phyloP scores from a whole-genome alignment of 176 grass and related monocot species.

The Themeda triandra region DNA sequence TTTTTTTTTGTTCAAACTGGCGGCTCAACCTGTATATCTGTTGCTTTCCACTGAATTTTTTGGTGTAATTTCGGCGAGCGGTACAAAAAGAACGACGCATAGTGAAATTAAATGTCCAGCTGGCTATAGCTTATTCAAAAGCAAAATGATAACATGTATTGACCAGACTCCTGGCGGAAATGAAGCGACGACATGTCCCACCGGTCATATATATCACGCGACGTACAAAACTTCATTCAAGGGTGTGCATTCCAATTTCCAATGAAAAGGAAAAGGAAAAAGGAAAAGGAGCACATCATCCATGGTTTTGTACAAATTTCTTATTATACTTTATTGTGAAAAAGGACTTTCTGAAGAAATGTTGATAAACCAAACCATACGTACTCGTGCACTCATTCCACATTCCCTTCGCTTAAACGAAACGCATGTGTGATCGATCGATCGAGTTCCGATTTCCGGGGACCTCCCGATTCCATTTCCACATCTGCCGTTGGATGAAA shows the following conservation, averaged over 20 bases:
- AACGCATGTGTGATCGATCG: not conserved
- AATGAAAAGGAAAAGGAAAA: not conserved
- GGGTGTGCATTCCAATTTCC: not conserved
- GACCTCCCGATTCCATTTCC: not conserved
- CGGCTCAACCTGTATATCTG: no score
- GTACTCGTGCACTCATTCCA: not conserved
- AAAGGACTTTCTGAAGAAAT: not conserved
- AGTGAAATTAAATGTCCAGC: no score
- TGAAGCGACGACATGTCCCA: not conserved
- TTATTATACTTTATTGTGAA: no score
- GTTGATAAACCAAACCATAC: not conserved
- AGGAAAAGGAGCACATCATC: no score
- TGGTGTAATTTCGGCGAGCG: not conserved
- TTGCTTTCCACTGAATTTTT: no score
- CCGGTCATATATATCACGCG: not conserved
- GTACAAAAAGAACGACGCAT: not conserved
- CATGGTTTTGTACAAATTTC: not conserved
- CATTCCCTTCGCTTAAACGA: not conserved
- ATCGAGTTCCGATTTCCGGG: not conserved
- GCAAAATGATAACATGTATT: not conserved
- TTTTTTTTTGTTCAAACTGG: no score
- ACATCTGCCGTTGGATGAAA: not conserved
- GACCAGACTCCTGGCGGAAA: not conserved
- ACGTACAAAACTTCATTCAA: not conserved
- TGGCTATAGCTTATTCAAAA: not conserved